These are phyloP conservation scores for Omphalea diandra DNA, from an alignment of 441 rosid species.

Conservation along the genomic window DNA sequence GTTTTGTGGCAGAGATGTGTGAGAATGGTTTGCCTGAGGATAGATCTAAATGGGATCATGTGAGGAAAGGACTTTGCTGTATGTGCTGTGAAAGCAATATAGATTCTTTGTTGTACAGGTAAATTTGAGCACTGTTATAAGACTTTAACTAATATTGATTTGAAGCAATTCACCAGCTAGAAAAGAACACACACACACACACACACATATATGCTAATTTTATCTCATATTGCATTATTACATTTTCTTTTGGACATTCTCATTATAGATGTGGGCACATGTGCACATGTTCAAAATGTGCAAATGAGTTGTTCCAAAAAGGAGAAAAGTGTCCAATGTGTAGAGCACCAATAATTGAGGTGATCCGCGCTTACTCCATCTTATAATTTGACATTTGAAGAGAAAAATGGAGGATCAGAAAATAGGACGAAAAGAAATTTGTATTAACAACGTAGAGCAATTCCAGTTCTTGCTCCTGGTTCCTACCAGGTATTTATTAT, in stretches of 20 bases:
- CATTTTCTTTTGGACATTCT: not conserved
- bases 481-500: constrained; percentile 29
- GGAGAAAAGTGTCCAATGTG: constrained; percentile 98
- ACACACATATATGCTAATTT: not conserved
- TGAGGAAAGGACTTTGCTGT: constrained; percentile 85
- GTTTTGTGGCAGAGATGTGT: constrained; percentile 42
- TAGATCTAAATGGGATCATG: constrained; percentile 68
- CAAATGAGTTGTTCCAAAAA: constrained; percentile 60
- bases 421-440: constrained; percentile 5
- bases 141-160: not conserved
- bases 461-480: constrained; percentile 29
- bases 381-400: constrained; percentile 30
- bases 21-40: constrained; percentile 37
- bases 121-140: constrained; percentile 15
- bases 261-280: constrained; percentile 88
- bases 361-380: constrained; percentile 77
- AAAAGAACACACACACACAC: not conserved
- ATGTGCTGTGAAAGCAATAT: constrained; percentile 63
- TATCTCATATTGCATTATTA: not conserved
- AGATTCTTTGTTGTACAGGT: constrained; percentile 89
- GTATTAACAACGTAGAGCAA: constrained; percentile 20
- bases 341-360: constrained; percentile 80
- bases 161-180: constrained; percentile 4
- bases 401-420: not conserved
- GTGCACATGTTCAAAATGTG: constrained; percentile 89